phyloP scores from a whole-genome alignment of 139 green algal genomes.

The Gonium pectorale region DNA sequence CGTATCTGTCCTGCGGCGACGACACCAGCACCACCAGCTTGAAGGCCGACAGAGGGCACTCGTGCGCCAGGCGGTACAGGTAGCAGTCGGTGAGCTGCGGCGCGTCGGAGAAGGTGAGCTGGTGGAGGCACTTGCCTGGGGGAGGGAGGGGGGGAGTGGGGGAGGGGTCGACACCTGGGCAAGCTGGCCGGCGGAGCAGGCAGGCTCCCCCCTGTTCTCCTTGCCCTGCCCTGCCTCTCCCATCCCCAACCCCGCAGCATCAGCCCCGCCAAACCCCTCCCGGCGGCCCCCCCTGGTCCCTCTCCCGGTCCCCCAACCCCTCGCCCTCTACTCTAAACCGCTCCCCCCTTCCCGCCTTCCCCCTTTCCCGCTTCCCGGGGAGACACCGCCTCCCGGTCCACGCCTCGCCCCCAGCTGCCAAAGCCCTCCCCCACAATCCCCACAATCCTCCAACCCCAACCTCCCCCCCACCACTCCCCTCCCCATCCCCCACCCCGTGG shows the following conservation, averaged over 20 bases:
- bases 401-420: too few species aligned
- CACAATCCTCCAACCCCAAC: background rate
- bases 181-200: too few species aligned
- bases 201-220: too few species aligned
- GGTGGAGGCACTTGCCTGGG: conserved; percentile 61
- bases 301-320: too few species aligned
- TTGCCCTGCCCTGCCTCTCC: too few species aligned
- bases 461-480: background rate
- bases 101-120: conserved; percentile 77
- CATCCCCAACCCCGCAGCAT: too few species aligned
- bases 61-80: conserved; percentile 69
- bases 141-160: background rate
- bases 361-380: background rate
- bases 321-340: background rate
- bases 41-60: conserved; percentile 47
- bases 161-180: too few species aligned
- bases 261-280: too few species aligned
- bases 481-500: background rate
- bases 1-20: conserved; percentile 75
- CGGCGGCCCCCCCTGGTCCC: too few species aligned
- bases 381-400: too few species aligned
- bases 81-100: conserved; percentile 65
- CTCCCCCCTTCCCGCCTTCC: background rate
- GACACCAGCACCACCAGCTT: conserved; percentile 68
- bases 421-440: too few species aligned